These are phyloP conservation scores for Melampsora americana DNA, from an alignment of 1,284 basidiomycete genomes.

Conservation along the genomic window DNA sequence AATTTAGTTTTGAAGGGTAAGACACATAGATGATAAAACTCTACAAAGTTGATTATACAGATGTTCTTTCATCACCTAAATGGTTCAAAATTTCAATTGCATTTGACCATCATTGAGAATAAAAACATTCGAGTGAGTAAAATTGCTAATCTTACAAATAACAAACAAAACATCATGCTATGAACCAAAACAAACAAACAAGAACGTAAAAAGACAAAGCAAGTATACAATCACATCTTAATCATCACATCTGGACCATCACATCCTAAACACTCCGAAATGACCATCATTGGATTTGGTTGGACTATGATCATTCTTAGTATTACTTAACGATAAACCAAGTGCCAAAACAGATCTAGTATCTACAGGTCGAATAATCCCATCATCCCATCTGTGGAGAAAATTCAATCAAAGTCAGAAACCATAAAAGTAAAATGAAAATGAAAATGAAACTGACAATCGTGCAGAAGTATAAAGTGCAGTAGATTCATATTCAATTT, in stretches of 20 bases:
- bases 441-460: constrained; percentile 53
- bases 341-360: constrained; percentile 60
- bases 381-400: constrained; percentile 65
- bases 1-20: no score
- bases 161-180: no score
- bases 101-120: no score
- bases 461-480: constrained; percentile 82
- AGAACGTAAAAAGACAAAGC: no score
- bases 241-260: neutral
- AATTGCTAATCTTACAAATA: no score
- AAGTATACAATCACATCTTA: no score
- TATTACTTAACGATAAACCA: constrained; percentile 23
- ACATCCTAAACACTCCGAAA: constrained; percentile 38
- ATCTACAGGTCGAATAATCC: constrained; percentile 85
- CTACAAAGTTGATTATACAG: no score
- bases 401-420: neutral
- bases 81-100: no score
- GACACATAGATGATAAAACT: no score
- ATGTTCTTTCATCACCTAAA: no score
- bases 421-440: neutral
- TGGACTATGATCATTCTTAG: neutral
- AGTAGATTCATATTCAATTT: constrained; percentile 81
- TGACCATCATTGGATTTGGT: neutral
- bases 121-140: no score
- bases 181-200: no score